Conservation (phyloP, 352 stramenopile species). For the Phytophthora sp. region DNA sequence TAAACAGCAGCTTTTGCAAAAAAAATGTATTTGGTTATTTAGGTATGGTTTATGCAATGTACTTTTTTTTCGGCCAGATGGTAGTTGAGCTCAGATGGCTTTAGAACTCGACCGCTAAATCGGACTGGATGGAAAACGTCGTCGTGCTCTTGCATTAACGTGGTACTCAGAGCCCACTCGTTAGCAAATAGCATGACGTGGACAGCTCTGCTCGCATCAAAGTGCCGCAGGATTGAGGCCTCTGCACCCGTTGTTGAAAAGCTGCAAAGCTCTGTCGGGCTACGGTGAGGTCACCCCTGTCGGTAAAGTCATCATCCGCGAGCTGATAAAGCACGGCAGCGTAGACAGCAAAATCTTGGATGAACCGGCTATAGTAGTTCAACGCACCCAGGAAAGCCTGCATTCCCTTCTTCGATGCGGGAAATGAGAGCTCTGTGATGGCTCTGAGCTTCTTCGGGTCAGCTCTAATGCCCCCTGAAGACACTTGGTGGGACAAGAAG, state of each 20-base stretch:
- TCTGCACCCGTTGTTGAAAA: not conserved
- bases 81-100: no score
- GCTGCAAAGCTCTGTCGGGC: not conserved
- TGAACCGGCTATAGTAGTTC: not conserved
- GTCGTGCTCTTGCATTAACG: not conserved
- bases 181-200: not conserved
- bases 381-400: not conserved
- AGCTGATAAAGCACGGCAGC: not conserved
- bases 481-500: not conserved
- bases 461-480: no score
- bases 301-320: not conserved
- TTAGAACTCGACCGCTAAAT: not conserved
- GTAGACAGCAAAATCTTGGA: not conserved
- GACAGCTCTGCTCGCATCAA: not conserved
- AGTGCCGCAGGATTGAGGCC: no score
- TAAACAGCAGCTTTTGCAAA: no score
- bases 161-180: not conserved
- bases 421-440: not conserved
- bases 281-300: not conserved
- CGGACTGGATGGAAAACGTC: not conserved
- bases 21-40: no score
- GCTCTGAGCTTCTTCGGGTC: not conserved
- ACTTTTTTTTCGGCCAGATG: not conserved
- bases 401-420: not conserved
- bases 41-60: no score